Evolutionary conservation across 139 green algal genomes (phyloP), one percentile per base, ranked within the genome.

Genomic region (Chlorella sp.): DNA sequence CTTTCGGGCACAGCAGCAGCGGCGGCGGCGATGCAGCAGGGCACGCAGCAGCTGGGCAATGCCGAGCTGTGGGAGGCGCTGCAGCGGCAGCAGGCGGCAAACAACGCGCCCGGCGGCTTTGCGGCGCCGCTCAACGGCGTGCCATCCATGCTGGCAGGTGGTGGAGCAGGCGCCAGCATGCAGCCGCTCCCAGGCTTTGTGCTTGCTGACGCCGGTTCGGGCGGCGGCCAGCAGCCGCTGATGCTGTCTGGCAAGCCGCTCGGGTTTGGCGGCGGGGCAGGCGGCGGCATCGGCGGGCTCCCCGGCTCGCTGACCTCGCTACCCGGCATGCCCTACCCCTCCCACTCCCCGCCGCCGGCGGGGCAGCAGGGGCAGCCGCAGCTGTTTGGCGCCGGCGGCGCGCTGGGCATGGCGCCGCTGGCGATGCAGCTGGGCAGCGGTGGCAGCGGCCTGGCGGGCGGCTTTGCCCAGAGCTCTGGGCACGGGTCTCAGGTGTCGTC

Each of bases 31-130:
- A 48, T 40, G 38, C 72, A 60, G 43, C 65, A 28, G 38, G 69
- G 36, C 38, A 34, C 20, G 20, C 72, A 60, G 43, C 65, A 28
- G 34, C 69, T 73, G 34, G 64, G 38, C 56, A 73, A 34, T 38
- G 56, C 76, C 32, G 77, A 83, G 41, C 77, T 85, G 24, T 85
- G 81, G 81, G 70, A 73, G 9, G 51, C 38, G 36, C 20, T 73
- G n/a, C 81, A 85, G 69, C 81, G 56, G 48, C 81, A 85, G 68
- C 81, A 83, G 40, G 32, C 17, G n/a, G n/a, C 64, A 40, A 36
- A 22, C 64, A 40, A 8, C 1, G 51, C 51, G 13, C 51, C 51
- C 24, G 51, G 51, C 51, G 51, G 51, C 51, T 60, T 60, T 26
- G 51, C 51, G 14, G 51, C 51, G 51, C 51, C 51, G 51, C 14